Evolutionary conservation across 768 basidiomycete genomes (phyloP).

Genomic region (Suillus occidentalis): DNA sequence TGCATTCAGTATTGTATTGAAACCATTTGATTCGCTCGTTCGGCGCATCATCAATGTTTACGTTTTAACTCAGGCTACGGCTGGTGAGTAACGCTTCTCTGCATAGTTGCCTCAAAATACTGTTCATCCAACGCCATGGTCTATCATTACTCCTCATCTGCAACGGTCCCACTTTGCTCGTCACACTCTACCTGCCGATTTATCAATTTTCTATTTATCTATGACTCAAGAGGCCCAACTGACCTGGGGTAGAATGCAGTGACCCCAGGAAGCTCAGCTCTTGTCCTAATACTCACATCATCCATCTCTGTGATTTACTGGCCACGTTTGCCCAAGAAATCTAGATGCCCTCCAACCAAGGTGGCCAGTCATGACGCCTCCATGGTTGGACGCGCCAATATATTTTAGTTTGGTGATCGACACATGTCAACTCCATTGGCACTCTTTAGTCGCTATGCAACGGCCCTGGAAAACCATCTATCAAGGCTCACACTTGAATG

Average conservation of each 20-base stretch:
- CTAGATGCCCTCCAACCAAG: constrained; percentile 13
- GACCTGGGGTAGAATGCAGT: constrained; percentile 43
- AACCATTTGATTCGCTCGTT: no score
- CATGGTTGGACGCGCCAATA: background rate
- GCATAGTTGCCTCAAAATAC: no score
- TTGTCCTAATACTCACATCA: constrained; percentile 79
- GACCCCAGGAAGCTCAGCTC: constrained; percentile 69
- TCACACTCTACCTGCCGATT: constrained; percentile 36
- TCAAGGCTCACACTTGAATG: background rate
- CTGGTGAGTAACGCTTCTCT: no score
- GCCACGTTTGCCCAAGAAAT: constrained; percentile 18
- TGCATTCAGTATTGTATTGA: no score
- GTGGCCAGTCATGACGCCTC: background rate
- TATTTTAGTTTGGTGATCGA: background rate
- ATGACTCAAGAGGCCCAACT: background rate
- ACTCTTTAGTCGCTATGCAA: background rate
- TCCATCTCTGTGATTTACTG: constrained; percentile 73
- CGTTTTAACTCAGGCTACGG: no score
- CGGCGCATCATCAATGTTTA: no score
- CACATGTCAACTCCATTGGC: background rate
- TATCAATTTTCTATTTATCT: constrained; percentile 67
- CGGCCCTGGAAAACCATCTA: background rate
- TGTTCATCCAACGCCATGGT: no score
- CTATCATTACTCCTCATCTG: no score
- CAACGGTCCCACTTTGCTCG: no score